A percentile compares a stretch with the other conserved stretches of the same genome.
Conservation (phyloP, 2,329 filamentous ascomycete genomes). For the Penicillium freii region DNA sequence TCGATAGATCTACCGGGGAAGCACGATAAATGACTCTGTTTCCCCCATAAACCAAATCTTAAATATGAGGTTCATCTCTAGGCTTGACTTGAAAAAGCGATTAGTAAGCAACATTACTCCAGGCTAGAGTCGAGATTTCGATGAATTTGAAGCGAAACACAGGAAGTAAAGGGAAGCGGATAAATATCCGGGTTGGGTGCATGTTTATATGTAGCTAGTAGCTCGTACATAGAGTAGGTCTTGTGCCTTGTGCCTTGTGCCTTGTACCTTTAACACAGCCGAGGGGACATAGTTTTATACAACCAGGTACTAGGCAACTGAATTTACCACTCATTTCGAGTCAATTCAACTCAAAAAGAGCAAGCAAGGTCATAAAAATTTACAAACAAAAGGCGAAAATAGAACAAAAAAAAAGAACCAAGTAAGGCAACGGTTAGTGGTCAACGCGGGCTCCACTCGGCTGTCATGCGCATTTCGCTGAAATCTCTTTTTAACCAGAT, state of each 20-base stretch:
- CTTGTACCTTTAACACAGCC: neutral
- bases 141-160: neutral
- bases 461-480: neutral
- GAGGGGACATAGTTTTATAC: neutral
- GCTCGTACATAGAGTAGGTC: neutral
- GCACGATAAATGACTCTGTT: neutral
- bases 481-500: constrained; percentile 4
- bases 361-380: neutral
- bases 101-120: neutral
- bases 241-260: neutral
- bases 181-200: neutral
- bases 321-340: neutral
- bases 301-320: neutral
- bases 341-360: neutral
- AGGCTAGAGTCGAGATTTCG: neutral
- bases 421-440: neutral
- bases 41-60: neutral
- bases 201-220: neutral
- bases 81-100: neutral
- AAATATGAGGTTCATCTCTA: neutral
- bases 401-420: neutral
- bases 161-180: neutral
- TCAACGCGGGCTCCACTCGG: neutral
- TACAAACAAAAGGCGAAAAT: neutral
- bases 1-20: neutral